Base-by-base conservation (phyloP, 768 basidiomycete genomes). In the Imleria badia region DNA sequence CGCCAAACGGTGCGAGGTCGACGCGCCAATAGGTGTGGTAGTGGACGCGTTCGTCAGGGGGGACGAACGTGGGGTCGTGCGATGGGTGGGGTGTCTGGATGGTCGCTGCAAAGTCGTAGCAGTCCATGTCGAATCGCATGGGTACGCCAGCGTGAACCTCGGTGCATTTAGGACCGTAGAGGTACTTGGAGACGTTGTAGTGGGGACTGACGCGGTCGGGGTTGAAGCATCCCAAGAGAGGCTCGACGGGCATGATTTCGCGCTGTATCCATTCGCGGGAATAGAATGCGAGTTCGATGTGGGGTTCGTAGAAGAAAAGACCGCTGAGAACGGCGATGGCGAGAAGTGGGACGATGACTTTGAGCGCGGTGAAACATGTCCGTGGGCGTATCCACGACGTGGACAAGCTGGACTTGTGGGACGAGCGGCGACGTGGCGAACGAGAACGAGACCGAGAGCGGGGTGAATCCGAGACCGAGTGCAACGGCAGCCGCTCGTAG, bases 1-100 rank as follows among this genome's bases (percentile, higher is more conserved):
- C 78, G 3, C 79, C 85, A 61, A 98, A 94, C 1, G 86, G 76
- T 0, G 85, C 85, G 38, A 98, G 83, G 74, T 98, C 95, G 52
- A 81, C 83, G 14, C 96, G 80, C 96, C 96, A 98, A 70, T 98
- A 98, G 1, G 93, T 88, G 71, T 98, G 96, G 66, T 84, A 96
- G 49, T 84, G 81, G 13, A 82, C 80, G 19, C 83, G 81, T 19
- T 77, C 74, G 14, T 79, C 78, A 9, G 55, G 54, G 22, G 52
- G 38, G 41, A 66, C 56, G 50, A 38, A 67, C 26, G 15, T 15
- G 20, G n/a, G 19, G 39, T 53, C 35, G 38, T 31, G 40, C 30
- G 45, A 26, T 34, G 33, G 53, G 9, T n/a, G 20, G 12, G 67
- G 54, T 9, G 67, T 20, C 48, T 81, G 83, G 22, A 98, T 81